phyloP scores from a whole-genome alignment of 352 stramenopile species.

The Lagenidium giganteum region DNA sequence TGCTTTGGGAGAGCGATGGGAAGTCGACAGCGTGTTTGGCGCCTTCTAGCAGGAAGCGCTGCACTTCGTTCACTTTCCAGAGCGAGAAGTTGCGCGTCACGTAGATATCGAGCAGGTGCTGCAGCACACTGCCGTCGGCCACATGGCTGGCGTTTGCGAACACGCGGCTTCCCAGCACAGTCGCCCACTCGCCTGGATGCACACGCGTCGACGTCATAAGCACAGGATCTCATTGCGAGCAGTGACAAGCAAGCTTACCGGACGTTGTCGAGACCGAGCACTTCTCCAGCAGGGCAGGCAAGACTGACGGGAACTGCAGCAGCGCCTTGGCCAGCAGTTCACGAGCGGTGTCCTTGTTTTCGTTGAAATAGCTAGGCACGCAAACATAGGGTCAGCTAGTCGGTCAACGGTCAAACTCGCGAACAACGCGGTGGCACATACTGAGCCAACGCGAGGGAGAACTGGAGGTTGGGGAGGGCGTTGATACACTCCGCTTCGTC shows the following conservation, averaged over 20 bases:
- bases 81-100: conserved; percentile 68
- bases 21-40: conserved; percentile 63
- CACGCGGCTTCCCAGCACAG: conserved; percentile 61
- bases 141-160: conserved; percentile 73
- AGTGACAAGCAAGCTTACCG: conserved; percentile 28
- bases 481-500: conserved; percentile 28
- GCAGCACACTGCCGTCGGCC: conserved; percentile 45
- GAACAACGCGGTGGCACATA: conserved; percentile 20
- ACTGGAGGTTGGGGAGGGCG: conserved; percentile 64
- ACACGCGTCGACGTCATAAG: too few species aligned
- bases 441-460: conserved; percentile 71
- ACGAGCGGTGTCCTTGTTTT: conserved; percentile 49
- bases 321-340: conserved; percentile 53
- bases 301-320: conserved; percentile 59
- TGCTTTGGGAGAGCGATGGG: conserved; percentile 34
- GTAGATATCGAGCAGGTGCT: conserved; percentile 81
- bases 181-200: conserved; percentile 62
- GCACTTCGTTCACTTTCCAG: conserved; percentile 81
- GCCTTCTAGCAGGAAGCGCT: conserved; percentile 58
- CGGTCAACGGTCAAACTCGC: not conserved
- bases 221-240: too few species aligned
- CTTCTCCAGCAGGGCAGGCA: conserved; percentile 74
- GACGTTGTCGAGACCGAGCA: conserved; percentile 63
- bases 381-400: not conserved
- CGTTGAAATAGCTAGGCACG: conserved; percentile 70